Conservation (phyloP, 2,329 filamentous ascomycete species). For the Sordariomycetes sp. region DNA sequence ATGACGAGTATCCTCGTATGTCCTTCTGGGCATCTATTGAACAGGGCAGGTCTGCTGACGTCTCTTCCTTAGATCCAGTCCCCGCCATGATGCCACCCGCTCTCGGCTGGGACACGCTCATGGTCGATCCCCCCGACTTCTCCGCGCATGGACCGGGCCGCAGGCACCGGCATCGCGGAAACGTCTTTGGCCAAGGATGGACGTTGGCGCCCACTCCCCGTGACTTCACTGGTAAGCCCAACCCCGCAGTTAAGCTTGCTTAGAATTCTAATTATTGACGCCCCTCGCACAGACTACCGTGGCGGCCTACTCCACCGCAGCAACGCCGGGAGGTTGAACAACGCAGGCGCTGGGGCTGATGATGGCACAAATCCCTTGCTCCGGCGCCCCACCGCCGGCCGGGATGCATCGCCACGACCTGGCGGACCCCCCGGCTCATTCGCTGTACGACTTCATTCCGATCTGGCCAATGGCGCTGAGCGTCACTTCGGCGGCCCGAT, state of each 20-base stretch:
- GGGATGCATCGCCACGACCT: slow-evolving; percentile 33
- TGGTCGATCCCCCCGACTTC: slow-evolving; percentile 7
- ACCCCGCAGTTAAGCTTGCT: neutral
- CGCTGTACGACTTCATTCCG: slow-evolving; percentile 34
- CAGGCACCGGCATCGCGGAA: neutral
- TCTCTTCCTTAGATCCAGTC: slow-evolving; percentile 20
- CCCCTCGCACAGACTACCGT: slow-evolving; percentile 26
- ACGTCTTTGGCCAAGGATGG: slow-evolving; percentile 16
- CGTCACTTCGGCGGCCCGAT: slow-evolving; percentile 23
- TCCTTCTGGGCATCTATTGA: slow-evolving; percentile 7
- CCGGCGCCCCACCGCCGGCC: slow-evolving; percentile 39
- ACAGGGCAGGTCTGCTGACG: neutral
- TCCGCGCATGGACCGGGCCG: neutral
- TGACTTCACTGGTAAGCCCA: slow-evolving; percentile 34
- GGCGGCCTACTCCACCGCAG: slow-evolving; percentile 32
- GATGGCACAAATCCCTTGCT: slow-evolving; percentile 83
- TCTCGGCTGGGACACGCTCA: slow-evolving; percentile 39
- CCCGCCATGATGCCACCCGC: slow-evolving; percentile 28
- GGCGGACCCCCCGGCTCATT: slow-evolving; percentile 34
- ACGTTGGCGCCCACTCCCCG: slow-evolving; percentile 31
- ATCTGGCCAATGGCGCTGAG: slow-evolving; percentile 22
- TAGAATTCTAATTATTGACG: neutral
- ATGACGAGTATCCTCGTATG: slow-evolving; percentile 45
- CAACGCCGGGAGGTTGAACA: slow-evolving; percentile 21
- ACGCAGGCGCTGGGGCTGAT: slow-evolving; percentile 46